Percentiles rank a stretch among this genome's conserved stretches.
Evolutionary conservation across 179 eudicot species (phyloP).

Genomic region (Nepenthes alata): DNA sequence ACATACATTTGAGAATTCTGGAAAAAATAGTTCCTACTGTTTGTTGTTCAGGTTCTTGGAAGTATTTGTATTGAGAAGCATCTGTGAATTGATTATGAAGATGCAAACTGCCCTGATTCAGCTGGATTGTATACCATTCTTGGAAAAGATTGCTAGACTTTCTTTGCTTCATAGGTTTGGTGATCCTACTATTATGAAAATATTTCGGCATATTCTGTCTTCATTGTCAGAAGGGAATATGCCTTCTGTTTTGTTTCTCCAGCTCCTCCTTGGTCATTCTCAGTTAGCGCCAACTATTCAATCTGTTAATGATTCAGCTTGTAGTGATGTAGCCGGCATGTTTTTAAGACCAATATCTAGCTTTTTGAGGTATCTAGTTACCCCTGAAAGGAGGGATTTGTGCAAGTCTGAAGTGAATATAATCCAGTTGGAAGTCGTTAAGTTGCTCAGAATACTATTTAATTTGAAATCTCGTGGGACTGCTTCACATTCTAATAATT

Average conservation of each 20-base stretch:
- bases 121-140: conserved; percentile 41
- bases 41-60: conserved; percentile 55
- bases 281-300: conserved; percentile 48
- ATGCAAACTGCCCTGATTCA: conserved; percentile 35
- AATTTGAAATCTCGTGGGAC: conserved; percentile 26
- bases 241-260: conserved; percentile 37
- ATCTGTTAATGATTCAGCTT: conserved; percentile 20
- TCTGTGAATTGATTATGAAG: conserved; percentile 33
- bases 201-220: conserved; percentile 40
- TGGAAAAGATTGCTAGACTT: conserved; percentile 45
- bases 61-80: conserved; percentile 32
- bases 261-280: conserved; percentile 79
- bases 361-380: conserved; percentile 41
- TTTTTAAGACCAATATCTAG: conserved; percentile 65
- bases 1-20: conserved; percentile 12
- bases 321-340: conserved; percentile 41
- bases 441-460: conserved; percentile 56
- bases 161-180: conserved; percentile 71
- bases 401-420: conserved; percentile 18
- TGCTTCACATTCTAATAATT: conserved; percentile 31
- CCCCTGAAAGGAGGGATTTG: conserved; percentile 19
- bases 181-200: conserved; percentile 50
- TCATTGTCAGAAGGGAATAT: conserved; percentile 37
- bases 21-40: conserved; percentile 12
- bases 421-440: conserved; percentile 57